phyloP scores from a whole-genome alignment of 192 early-diverging fungal species.

The Fimicolochytrium jonesii region DNA sequence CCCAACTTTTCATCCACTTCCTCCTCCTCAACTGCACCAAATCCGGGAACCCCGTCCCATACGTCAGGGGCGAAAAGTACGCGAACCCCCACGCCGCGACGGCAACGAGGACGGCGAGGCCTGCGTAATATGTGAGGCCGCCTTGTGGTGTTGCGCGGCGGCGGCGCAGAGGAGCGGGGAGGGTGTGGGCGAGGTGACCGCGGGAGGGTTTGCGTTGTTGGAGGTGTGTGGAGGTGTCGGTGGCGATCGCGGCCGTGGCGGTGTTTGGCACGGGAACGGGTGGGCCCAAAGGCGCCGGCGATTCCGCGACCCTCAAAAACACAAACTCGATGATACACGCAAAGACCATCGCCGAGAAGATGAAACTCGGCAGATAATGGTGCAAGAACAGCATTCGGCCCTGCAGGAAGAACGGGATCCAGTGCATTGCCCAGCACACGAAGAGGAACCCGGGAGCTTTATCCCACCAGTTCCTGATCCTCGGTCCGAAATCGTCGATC shows the following conservation, averaged over 20 bases:
- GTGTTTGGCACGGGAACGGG: neutral
- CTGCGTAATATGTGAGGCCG: conserved; percentile 35
- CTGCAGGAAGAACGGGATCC: conserved; percentile 89
- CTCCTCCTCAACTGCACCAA: conserved; percentile 54
- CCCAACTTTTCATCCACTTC: conserved; percentile 78
- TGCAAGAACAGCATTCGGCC: conserved; percentile 90
- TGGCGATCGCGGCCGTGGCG: neutral
- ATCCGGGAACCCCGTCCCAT: conserved; percentile 67
- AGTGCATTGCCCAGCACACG: conserved; percentile 81
- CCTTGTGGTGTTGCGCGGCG: neutral
- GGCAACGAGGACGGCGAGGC: conserved; percentile 39
- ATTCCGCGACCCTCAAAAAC: conserved; percentile 6
- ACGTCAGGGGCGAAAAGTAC: conserved; percentile 83
- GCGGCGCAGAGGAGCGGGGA: neutral
- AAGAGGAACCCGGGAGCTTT: conserved; percentile 71
- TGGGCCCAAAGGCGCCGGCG: too few species aligned
- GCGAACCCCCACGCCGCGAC: conserved; percentile 58
- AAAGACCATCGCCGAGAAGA: conserved; percentile 73
- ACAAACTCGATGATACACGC: conserved; percentile 78
- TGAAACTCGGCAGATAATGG: conserved; percentile 88
- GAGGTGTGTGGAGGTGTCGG: neutral
- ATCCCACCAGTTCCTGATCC: conserved; percentile 57
- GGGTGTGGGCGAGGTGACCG: too few species aligned
- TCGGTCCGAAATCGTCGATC: conserved; percentile 51
- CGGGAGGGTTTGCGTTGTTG: neutral